A percentile compares a stretch with the other conserved stretches of the same genome.
Evolutionary conservation across 1,284 basidiomycete species (phyloP).

Genomic region (Trichosporon sp.): DNA sequence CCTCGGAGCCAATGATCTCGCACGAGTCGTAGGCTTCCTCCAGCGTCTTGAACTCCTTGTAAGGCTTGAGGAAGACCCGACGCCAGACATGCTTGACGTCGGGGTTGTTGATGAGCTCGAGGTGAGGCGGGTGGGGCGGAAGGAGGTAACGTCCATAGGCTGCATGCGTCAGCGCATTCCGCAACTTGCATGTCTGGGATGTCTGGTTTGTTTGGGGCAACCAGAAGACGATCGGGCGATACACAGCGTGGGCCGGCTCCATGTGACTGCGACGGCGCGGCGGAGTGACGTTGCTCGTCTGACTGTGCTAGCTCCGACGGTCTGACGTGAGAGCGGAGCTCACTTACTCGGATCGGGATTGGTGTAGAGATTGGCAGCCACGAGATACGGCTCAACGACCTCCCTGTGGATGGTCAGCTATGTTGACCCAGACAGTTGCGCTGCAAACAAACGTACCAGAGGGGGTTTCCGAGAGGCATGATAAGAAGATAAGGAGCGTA

Average conservation of each 20-base stretch:
- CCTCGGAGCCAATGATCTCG: constrained; percentile 51
- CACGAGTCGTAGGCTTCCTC: constrained; percentile 49
- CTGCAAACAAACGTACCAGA: constrained; percentile 26
- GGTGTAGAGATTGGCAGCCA: constrained; percentile 42
- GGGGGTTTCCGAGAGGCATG: constrained; percentile 40
- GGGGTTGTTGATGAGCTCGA: constrained; percentile 44
- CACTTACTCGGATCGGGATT: constrained; percentile 52
- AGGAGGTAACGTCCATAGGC: constrained; percentile 54
- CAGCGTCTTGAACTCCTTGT: constrained; percentile 34
- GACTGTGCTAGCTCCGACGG: neutral
- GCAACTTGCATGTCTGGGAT: neutral
- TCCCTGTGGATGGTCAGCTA: constrained; percentile 40
- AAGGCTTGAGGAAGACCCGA: constrained; percentile 51
- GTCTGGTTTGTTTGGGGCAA: neutral
- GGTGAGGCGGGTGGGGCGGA: constrained; percentile 48
- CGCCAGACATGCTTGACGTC: constrained; percentile 44
- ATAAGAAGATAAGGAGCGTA: neutral
- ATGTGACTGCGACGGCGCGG: neutral
- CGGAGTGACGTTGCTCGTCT: neutral
- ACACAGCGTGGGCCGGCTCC: no score
- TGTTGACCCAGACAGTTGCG: neutral
- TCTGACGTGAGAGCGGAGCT: no score
- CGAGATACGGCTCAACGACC: constrained; percentile 50
- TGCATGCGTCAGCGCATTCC: constrained; percentile 26
- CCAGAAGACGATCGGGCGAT: no score